Evolutionary conservation across 2,329 filamentous ascomycete genomes (phyloP), one percentile per base, ranked within the genome.

Genomic region (Phaeoacremonium minimum): DNA sequence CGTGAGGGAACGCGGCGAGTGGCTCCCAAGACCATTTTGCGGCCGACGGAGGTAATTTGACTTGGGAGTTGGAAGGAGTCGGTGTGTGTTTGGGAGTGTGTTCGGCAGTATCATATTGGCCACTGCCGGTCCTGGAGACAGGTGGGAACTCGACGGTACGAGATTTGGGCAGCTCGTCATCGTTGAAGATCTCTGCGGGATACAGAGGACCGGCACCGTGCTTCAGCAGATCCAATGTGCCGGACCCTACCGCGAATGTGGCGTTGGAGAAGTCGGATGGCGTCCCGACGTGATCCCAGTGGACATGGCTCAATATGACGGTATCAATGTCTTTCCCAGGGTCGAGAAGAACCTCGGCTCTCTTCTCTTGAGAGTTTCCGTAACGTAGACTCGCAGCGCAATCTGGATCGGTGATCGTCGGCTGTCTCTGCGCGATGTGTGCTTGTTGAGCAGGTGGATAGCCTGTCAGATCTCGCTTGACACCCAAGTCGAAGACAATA

Each of bases 221-320:
- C n/a, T 45, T 40, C 6, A 74, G 50, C 2, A 74, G 49, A 26
- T 63, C 44, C 14, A 66, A 44, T 1, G 66, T 65, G 5, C 69
- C 70, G 4, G 60, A 55, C 0, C 76, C 76, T 8, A 78, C 67
- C 4, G 72, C 45, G 43, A 79, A 76, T 4, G 58, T 57, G 0
- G 71, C 60, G 11, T 57, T 51, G 1, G 60, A 41, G 43, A 76
- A 79, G 45, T 77, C 71, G 2, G 58, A 53, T 0, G 73, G 70
- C 5, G 71, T 74, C n/a, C 75, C 76, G 26, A 71, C 61, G 42
- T 79, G 75, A 45, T 80, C 75, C 62, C 71, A 77, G 46, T 80
- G 74, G 0, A 73, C 61, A 40, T 80, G 75, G 44, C 66, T 71
- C 2, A 75, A 50, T 7, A 78, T 51, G 6, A 61, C 51, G 1